phyloP scores from a whole-genome alignment of 2,329 filamentous ascomycete species.

The Ramularia endophylla region DNA sequence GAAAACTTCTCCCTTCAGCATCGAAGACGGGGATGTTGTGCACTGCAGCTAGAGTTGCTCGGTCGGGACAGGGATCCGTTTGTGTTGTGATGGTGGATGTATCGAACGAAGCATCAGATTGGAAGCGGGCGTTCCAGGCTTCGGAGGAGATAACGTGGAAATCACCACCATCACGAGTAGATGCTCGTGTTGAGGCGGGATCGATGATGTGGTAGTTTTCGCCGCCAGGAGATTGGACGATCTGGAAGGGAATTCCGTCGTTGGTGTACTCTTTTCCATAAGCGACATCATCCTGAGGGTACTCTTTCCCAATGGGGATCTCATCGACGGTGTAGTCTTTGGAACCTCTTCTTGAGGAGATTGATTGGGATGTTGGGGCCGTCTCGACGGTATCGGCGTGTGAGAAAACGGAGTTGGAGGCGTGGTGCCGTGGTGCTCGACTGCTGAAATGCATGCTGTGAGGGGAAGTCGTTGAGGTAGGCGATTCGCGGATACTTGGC shows the following conservation, averaged over 20 bases:
- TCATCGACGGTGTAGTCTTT: constrained; percentile 6
- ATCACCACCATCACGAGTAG: too few relatives aligned
- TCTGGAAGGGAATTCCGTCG: too few relatives aligned
- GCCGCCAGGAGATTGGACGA: too few relatives aligned
- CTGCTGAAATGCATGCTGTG: constrained; percentile 10
- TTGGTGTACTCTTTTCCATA: too few relatives aligned
- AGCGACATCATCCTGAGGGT: too few relatives aligned
- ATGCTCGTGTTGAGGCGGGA: too few relatives aligned
- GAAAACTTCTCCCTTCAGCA: constrained; percentile 51
- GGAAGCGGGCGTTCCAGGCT: constrained; percentile 33
- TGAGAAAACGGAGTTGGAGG: constrained; percentile 14
- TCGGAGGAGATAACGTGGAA: constrained; percentile 13
- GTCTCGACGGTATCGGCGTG: constrained; percentile 14
- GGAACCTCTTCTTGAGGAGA: not conserved
- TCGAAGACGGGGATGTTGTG: constrained; percentile 50
- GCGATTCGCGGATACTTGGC: too few relatives aligned
- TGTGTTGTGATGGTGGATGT: constrained; percentile 23
- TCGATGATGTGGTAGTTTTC: too few relatives aligned
- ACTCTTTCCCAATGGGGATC: constrained; percentile 1
- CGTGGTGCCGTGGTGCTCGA: not conserved
- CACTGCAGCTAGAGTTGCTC: constrained; percentile 27
- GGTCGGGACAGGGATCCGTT: constrained; percentile 30
- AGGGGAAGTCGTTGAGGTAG: constrained; percentile 11
- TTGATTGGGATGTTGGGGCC: constrained; percentile 9
- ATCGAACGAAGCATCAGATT: constrained; percentile 26